Evolutionary conservation across 768 basidiomycete species (phyloP), one percentile per base, ranked within the genome.

Genomic region (Mrakia blollopis): DNA sequence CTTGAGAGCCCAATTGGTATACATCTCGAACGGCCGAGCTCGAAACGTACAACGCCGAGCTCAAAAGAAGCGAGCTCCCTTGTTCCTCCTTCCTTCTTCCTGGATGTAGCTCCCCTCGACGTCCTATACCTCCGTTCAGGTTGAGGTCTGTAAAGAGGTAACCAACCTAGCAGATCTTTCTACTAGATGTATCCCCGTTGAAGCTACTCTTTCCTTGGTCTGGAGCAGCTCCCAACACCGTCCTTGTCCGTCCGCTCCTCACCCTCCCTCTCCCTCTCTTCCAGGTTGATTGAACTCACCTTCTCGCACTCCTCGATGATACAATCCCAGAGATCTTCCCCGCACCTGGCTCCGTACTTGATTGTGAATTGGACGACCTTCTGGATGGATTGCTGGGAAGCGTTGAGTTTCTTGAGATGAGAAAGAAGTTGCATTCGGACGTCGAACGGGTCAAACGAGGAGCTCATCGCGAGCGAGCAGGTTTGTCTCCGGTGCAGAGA

Each of bases 251-350:
- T 23, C 2, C 23, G 1, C 35, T 32, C 32, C 65, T 37, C 35
- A 9, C 37, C 65, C 37, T 39, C 65, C 32, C 8, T 35, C 35
- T n/a, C 54, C 23, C 13, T 32, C 23, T 37, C 23, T 8, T 57
- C 50, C 11, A 41, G 21, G 11, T 44, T 6, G 23, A 21, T 37
- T 3, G 30, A 2, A 68, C 65, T 35, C 76, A 91, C 94, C 87
- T 94, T 95, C 82, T 91, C 89, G 79, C 91, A 93, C 84, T 95
- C 92, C 82, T 96, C 93, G 35, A 94, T 84, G 54, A 96, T 88
- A 80, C 93, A 95, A 80, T 95, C 93, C 94, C 94, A 96, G 16
- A 96, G 83, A 83, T 97, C 93, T 80, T 96, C 93, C 9, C 92
- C 93, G 75, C 93, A 94, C 75, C 88, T 88, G 8, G 90, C 86